phyloP scores from a whole-genome alignment of 2,329 filamentous ascomycete genomes.

The Colletotrichum zoysiae region DNA sequence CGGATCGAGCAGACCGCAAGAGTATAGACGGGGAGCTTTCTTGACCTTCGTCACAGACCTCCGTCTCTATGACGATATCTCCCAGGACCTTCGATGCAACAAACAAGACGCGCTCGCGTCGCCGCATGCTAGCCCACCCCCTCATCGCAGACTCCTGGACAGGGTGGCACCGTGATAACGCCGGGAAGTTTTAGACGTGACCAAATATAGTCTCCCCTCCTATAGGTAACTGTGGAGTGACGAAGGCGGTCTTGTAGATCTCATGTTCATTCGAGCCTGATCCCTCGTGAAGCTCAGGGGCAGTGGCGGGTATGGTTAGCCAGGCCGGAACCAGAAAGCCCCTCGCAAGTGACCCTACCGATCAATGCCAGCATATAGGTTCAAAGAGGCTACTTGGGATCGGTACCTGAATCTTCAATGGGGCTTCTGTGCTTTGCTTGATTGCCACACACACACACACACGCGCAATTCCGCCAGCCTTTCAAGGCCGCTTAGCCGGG shows the following conservation, averaged over 20 bases:
- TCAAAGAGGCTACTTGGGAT: conserved; percentile 16
- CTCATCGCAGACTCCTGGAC: neutral
- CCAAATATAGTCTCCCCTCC: conserved; percentile 12
- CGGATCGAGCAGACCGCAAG: neutral
- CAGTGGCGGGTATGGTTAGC: neutral
- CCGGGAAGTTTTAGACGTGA: conserved; percentile 21
- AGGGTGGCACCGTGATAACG: conserved; percentile 37
- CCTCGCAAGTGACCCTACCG: neutral
- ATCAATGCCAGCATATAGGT: neutral
- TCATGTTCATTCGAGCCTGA: conserved; percentile 2
- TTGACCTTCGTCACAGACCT: conserved; percentile 35
- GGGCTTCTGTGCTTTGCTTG: neutral
- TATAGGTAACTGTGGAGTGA: conserved; percentile 16
- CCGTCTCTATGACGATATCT: conserved; percentile 33
- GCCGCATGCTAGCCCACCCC: neutral
- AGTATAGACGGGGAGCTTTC: neutral
- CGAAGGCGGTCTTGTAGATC: conserved; percentile 32
- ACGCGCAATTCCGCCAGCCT: neutral
- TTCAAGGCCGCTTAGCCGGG: conserved; percentile 26
- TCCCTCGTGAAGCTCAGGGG: neutral
- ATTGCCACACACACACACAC: conserved; percentile 23
- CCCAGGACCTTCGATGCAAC: neutral
- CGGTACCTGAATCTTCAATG: conserved; percentile 38
- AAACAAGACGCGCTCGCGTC: conserved; percentile 19
- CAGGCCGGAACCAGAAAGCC: too few species aligned